Percentiles rank a stretch among this genome's conserved stretches.
Evolutionary conservation across 331 rosid species (phyloP).

Genomic region (Quercus lobata): DNA sequence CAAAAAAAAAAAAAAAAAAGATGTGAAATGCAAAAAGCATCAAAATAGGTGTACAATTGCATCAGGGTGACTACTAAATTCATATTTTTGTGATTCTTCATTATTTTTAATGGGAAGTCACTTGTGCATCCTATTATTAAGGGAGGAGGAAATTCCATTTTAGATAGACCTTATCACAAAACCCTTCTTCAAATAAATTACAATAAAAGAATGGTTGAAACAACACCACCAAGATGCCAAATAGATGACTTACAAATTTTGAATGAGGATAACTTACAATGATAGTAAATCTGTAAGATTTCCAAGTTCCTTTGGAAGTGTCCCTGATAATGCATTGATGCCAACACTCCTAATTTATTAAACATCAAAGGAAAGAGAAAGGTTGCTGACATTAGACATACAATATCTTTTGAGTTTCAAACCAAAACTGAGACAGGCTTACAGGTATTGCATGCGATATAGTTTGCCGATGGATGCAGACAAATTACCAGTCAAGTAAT

Average conservation of each 20-base stretch:
- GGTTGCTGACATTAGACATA: background rate
- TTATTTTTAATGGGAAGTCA: too few species aligned
- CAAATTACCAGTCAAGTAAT: too few species aligned
- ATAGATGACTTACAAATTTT: background rate
- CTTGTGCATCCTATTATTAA: too few species aligned
- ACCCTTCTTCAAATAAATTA: background rate
- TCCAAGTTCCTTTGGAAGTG: constrained; percentile 70
- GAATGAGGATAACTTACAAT: constrained; percentile 39
- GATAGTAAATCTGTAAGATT: constrained; percentile 31
- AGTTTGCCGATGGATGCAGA: too few species aligned
- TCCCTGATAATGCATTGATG: constrained; percentile 35
- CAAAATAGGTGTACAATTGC: background rate
- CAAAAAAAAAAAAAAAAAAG: too few species aligned
- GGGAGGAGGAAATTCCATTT: too few species aligned
- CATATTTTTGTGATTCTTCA: background rate
- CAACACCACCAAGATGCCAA: background rate
- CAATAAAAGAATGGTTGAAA: background rate
- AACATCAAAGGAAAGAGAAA: too few species aligned
- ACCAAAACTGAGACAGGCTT: constrained; percentile 13
- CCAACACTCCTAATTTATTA: too few species aligned
- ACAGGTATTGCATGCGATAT: constrained; percentile 51
- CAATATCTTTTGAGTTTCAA: background rate
- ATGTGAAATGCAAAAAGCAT: too few species aligned
- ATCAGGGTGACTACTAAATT: background rate
- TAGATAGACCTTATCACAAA: background rate